A percentile compares a stretch with the other conserved stretches of the same genome.
Conservation (phyloP, 768 basidiomycete species). For the Trametes cinnabarina region DNA sequence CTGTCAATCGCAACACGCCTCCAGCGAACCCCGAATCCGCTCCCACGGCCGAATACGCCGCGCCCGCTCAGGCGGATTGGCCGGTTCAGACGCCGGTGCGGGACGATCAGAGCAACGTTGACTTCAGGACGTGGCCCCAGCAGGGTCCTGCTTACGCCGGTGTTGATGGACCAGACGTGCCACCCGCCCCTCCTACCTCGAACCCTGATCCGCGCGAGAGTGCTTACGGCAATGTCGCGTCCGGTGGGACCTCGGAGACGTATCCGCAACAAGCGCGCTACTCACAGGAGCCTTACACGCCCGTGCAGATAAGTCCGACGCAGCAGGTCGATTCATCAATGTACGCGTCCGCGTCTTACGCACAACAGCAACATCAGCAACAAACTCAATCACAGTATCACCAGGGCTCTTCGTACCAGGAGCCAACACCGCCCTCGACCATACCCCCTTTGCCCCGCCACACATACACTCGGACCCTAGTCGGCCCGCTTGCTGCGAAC, state of each 20-base stretch:
- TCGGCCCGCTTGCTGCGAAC: constrained; percentile 85
- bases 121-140: constrained; percentile 28
- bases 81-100: constrained; percentile 22
- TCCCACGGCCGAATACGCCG: constrained; percentile 18
- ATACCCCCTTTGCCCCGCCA: constrained; percentile 56
- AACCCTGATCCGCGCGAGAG: constrained; percentile 20
- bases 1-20: constrained; percentile 43
- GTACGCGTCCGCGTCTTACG: constrained; percentile 32
- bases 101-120: constrained; percentile 19
- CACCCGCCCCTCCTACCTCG: constrained; percentile 15
- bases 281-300: constrained; percentile 22
- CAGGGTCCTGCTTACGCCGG: constrained; percentile 17
- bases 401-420: constrained; percentile 28
- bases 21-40: constrained; percentile 16
- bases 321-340: constrained; percentile 32
- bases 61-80: constrained; percentile 21
- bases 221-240: constrained; percentile 21
- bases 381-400: constrained; percentile 25
- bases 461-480: constrained; percentile 82
- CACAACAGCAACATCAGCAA: constrained; percentile 35
- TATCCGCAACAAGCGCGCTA: constrained; percentile 19
- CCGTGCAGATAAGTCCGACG: constrained; percentile 25
- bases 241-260: constrained; percentile 11
- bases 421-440: constrained; percentile 29
- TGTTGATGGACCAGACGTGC: constrained; percentile 19